These are phyloP conservation scores for Diaporthe sp. DNA, from an alignment of 2,329 filamentous ascomycete species.

Conservation along the genomic window DNA sequence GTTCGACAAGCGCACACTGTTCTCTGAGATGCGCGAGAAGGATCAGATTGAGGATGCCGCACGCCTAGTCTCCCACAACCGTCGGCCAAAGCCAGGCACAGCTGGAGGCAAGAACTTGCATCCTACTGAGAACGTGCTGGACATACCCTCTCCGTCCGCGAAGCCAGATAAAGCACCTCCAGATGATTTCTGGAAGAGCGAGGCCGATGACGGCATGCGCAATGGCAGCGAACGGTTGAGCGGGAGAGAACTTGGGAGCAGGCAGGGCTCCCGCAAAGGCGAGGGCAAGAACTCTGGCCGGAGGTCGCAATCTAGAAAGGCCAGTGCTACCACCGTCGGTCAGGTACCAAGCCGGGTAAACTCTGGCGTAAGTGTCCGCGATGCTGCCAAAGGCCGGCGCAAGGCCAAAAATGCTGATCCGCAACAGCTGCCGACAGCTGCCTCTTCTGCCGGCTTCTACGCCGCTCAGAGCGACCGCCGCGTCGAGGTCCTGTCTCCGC, in stretches of 20 bases:
- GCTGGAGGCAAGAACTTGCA: slow-evolving; percentile 91
- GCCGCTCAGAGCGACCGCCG: slow-evolving; percentile 68
- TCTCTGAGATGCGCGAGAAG: slow-evolving; percentile 91
- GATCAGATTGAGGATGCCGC: slow-evolving; percentile 91
- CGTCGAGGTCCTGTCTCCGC: slow-evolving; percentile 75
- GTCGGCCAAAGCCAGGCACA: slow-evolving; percentile 77
- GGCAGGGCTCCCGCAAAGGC: slow-evolving; percentile 63
- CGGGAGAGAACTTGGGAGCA: slow-evolving; percentile 65
- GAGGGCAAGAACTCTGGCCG: slow-evolving; percentile 66
- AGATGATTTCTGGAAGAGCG: slow-evolving; percentile 80
- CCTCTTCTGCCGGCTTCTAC: slow-evolving; percentile 62
- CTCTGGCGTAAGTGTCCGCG: slow-evolving; percentile 56
- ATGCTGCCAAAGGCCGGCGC: slow-evolving; percentile 46
- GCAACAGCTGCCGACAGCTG: slow-evolving; percentile 53
- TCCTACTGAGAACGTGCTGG: slow-evolving; percentile 91
- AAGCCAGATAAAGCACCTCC: slow-evolving; percentile 50
- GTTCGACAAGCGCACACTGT: slow-evolving; percentile 93
- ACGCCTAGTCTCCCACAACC: slow-evolving; percentile 91
- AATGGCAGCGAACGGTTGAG: slow-evolving; percentile 62
- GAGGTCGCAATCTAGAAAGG: slow-evolving; percentile 71
- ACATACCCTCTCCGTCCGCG: slow-evolving; percentile 61
- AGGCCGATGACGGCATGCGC: slow-evolving; percentile 73
- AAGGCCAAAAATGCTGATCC: slow-evolving; percentile 52
- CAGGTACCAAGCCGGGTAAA: slow-evolving; percentile 63
- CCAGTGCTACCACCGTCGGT: slow-evolving; percentile 59